Evolutionary conservation across 495 filamentous ascomycete species (phyloP), one percentile per base, ranked within the genome.

Genomic region (Parachaetomium inaequale): DNA sequence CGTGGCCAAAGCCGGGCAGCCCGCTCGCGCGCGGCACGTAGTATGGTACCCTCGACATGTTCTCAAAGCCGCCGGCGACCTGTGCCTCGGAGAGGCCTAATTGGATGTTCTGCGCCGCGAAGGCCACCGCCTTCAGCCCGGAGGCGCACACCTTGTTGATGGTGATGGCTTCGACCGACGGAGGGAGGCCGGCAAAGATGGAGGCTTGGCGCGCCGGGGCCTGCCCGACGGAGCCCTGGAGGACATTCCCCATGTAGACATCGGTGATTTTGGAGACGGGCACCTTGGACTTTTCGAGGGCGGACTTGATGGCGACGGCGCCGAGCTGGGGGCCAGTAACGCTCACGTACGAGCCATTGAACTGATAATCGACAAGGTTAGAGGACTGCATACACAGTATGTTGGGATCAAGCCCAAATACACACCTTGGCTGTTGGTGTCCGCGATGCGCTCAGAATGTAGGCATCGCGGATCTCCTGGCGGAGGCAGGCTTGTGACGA

Each of bases 61-160:
- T 96, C 79, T 98, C 94, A 87, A 98, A 95, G 25, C 94, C 94
- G 63, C 94, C 94, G 10, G 93, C 94, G 21, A 97, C 82, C 68
- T 94, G 89, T 1, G 89, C 92, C 64, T 93, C 88, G 15, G 91
- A 83, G 7, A 93, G 78, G 7, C 94, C 94, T 12, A 98, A 82
- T 70, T 96, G 90, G 68, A 98, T 96, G 65, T 94, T 92, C 72
- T 95, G 90, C 11, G 94, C 93, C 5, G 93, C 94, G 59, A 98
- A 81, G 0, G 80, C 85, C 3, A 98, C 91, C 2, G 93, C 88
- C 75, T 98, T 98, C 55, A 98, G 76, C 3, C 94, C 94, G 0
- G 93, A 96, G 14, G 94, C 86, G 77, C 94, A 98, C 32, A 98
- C 94, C 73, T 98, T 98, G 80, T 98, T 98, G 74, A 98, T 85